A percentile compares a stretch with the other conserved stretches of the same genome.
Evolutionary conservation across 441 rosid genomes (phyloP).

Genomic region (Codiaeum variegatum): DNA sequence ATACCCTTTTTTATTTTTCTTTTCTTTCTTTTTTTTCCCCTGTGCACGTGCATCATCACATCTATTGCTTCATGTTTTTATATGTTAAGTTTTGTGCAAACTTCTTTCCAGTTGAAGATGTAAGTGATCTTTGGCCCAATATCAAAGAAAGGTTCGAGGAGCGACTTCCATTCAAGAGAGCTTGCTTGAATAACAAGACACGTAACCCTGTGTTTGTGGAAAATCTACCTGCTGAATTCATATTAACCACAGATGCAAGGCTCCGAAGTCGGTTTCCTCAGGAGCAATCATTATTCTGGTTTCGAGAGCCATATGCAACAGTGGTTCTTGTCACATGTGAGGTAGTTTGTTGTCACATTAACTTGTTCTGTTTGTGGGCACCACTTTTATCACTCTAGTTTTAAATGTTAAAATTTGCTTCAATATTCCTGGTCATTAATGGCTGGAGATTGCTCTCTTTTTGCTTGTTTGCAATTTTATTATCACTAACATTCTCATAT

Average conservation of each 20-base stretch:
- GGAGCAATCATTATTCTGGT: constrained; percentile 85
- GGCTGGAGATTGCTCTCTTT: too few relatives aligned
- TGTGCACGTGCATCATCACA: not conserved
- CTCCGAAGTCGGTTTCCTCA: constrained; percentile 94
- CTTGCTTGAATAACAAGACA: constrained; percentile 81
- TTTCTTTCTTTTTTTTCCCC: not conserved
- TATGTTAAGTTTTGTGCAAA: constrained; percentile 15
- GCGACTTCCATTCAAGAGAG: constrained; percentile 66
- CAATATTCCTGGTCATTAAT: too few relatives aligned
- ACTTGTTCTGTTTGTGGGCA: not conserved
- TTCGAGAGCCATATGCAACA: constrained; percentile 91
- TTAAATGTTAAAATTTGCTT: not conserved
- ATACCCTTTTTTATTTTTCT: not conserved
- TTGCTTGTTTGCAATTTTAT: too few relatives aligned
- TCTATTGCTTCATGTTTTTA: not conserved
- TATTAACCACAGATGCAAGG: constrained; percentile 85
- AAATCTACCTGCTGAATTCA: constrained; percentile 75
- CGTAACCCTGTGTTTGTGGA: constrained; percentile 78
- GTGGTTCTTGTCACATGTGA: constrained; percentile 94
- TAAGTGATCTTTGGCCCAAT: constrained; percentile 88
- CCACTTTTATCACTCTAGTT: not conserved
- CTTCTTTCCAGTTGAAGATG: constrained; percentile 77
- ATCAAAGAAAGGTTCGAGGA: constrained; percentile 68
- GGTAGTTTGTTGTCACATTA: constrained; percentile 39
- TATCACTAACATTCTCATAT: constrained; percentile 20